Evolutionary conservation across 1,284 basidiomycete genomes (phyloP).

Genomic region (Tranzscheliella williamsii): DNA sequence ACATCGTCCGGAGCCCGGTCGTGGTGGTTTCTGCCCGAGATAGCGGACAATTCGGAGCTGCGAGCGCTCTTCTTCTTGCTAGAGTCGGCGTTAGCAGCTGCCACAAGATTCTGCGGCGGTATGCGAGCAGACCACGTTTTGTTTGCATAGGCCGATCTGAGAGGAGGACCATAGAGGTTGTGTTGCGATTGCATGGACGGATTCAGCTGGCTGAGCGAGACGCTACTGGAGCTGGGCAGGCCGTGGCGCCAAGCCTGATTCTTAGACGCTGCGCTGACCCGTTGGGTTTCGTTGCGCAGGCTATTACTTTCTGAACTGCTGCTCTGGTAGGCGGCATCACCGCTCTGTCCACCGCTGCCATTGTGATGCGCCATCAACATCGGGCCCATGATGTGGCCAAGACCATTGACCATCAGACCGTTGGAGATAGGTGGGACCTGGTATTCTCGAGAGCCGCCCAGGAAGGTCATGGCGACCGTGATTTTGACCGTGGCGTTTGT

Average conservation of each 20-base stretch:
- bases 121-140: constrained; percentile 29
- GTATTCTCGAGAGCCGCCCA: constrained; percentile 69
- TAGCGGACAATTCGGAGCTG: constrained; percentile 5
- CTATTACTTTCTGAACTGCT: constrained; percentile 24
- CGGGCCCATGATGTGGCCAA: constrained; percentile 16
- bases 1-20: constrained; percentile 42
- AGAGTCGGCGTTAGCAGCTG: constrained; percentile 5
- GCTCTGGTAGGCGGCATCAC: constrained; percentile 2
- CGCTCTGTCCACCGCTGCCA: background rate
- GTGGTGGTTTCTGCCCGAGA: constrained; percentile 19
- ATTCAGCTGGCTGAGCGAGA: constrained; percentile 12
- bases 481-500: constrained; percentile 77
- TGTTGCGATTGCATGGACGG: constrained; percentile 8
- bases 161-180: constrained; percentile 22
- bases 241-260: constrained; percentile 11
- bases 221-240: constrained; percentile 24
- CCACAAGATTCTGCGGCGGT: constrained; percentile 25
- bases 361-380: constrained; percentile 5
- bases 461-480: constrained; percentile 68
- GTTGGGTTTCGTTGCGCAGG: constrained; percentile 16
- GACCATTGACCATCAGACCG: constrained; percentile 43
- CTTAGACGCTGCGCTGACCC: background rate
- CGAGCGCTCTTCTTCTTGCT: constrained; percentile 6
- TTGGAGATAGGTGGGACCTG: constrained; percentile 62
- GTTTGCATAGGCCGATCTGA: constrained; percentile 22